phyloP scores from a whole-genome alignment of 108 stramenopile species.

The Skeletonema menzelii region DNA sequence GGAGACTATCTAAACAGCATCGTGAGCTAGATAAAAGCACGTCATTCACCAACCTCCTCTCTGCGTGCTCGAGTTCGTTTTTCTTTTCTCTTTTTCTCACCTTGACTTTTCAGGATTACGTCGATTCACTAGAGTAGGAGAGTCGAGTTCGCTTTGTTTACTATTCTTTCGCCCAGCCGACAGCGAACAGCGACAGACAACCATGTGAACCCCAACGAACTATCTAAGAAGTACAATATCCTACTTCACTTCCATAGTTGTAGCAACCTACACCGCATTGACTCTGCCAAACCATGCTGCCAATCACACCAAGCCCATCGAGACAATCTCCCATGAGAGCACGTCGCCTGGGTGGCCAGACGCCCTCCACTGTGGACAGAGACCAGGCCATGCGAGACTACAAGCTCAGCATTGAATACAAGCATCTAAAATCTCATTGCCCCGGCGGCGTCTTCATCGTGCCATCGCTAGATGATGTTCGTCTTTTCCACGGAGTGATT shows the following conservation, averaged over 20 bases:
- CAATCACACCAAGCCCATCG: slow-evolving; percentile 49
- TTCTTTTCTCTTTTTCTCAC: too few species aligned
- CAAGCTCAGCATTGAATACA: slow-evolving; percentile 95
- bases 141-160: too few species aligned
- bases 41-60: too few species aligned
- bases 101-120: too few species aligned
- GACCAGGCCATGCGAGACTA: slow-evolving; percentile 91
- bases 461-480: slow-evolving; percentile 78
- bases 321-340: slow-evolving; percentile 16
- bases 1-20: slow-evolving; percentile 6
- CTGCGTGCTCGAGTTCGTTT: too few species aligned
- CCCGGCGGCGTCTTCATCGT: slow-evolving; percentile 94
- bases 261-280: too few species aligned
- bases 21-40: too few species aligned
- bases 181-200: too few species aligned
- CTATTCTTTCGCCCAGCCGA: too few species aligned
- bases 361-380: slow-evolving; percentile 65
- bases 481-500: slow-evolving; percentile 90
- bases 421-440: slow-evolving; percentile 87
- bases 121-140: background rate
- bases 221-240: too few species aligned
- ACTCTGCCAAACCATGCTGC: background rate
- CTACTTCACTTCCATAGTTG: too few species aligned
- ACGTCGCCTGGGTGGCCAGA: slow-evolving; percentile 7
- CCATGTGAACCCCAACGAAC: too few species aligned